Base-by-base conservation (phyloP, 1,139 yeast species). In the Geotrichum restrictum region DNA sequence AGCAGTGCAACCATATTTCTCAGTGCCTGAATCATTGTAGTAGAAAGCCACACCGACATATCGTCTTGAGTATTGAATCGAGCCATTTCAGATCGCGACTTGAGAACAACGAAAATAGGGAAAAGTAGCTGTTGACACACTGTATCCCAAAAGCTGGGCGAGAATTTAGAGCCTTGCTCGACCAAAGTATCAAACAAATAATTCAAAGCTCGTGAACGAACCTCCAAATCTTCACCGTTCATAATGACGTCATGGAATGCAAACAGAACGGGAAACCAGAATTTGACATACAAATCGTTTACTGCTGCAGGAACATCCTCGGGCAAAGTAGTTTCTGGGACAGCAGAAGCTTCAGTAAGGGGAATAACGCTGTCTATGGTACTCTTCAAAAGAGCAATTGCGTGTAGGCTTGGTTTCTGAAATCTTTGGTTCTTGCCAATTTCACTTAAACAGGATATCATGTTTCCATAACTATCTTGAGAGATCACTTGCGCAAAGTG, bases 201-300 rank as follows among this genome's bases (percentile, higher is more conserved):
- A 57, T 83, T 85, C 63, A 93, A 75, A 0, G 98, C 96, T 54
- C 91, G 76, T 0, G 98, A 87, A 61, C 98, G 80, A 4, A 91
- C 96, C 69, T 94, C 99, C 53, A 94, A 74, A 68, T 94, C 98
- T 57, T 86, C 91, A 3, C 96, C 96, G 1, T 85, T 83, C 95
- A 91, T 88, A 33, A 91, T 87, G 8, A 93, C 85, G 60, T 86
- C 89, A 64, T 89, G 89, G 69, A 88, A 86, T 13, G 94, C 87
- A 60, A 78, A 81, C 56, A 91, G 70, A n/a, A 89, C 76, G 1
- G 97, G 96, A 72, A 85, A 87, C 88, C 88, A 83, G 27, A 79
- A 70, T 55, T 77, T 78, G 24, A 68, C 69, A 36, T 79, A 66
- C 13, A 69, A 68, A 32, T 76, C 80, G 49, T 71, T 73, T 16